Conservation (phyloP, 2,329 filamentous ascomycete species). For the Claviceps arundinis region DNA sequence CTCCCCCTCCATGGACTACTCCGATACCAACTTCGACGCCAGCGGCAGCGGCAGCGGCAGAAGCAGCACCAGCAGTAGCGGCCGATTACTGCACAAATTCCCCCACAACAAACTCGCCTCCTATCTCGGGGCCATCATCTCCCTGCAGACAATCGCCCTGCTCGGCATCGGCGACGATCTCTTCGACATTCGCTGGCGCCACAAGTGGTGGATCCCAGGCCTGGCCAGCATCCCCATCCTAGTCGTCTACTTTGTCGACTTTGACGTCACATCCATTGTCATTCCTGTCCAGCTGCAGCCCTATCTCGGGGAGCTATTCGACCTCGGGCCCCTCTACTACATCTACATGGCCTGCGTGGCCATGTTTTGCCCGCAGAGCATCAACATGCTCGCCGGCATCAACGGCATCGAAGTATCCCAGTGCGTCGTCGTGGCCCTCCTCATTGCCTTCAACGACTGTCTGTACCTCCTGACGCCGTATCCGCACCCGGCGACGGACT, state of each 20-base stretch:
- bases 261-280: conserved; percentile 90
- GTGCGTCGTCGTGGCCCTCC: conserved; percentile 74
- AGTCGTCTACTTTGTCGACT: conserved; percentile 96
- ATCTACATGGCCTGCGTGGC: conserved; percentile 91
- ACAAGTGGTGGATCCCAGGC: conserved; percentile 96
- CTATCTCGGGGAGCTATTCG: conserved; percentile 72
- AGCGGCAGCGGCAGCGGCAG: conserved; percentile 23
- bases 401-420: conserved; percentile 96
- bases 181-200: conserved; percentile 96
- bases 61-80: conserved; percentile 20
- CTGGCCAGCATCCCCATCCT: conserved; percentile 88
- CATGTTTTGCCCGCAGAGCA: conserved; percentile 97
- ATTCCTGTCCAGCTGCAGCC: conserved; percentile 74
- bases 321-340: conserved; percentile 79
- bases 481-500: conserved; percentile 87
- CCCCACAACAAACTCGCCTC: conserved; percentile 95
- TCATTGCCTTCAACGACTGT: conserved; percentile 75
- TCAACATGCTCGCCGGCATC: conserved; percentile 99
- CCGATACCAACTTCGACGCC: not conserved
- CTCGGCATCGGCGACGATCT: conserved; percentile 91
- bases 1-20: not conserved
- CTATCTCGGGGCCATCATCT: conserved; percentile 86
- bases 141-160: conserved; percentile 78
- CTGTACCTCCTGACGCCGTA: conserved; percentile 76
- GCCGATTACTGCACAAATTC: conserved; percentile 79